These are phyloP conservation scores for Scheffersomyces stipitis DNA, from an alignment of 805 yeast genomes.

Conservation along the genomic window DNA sequence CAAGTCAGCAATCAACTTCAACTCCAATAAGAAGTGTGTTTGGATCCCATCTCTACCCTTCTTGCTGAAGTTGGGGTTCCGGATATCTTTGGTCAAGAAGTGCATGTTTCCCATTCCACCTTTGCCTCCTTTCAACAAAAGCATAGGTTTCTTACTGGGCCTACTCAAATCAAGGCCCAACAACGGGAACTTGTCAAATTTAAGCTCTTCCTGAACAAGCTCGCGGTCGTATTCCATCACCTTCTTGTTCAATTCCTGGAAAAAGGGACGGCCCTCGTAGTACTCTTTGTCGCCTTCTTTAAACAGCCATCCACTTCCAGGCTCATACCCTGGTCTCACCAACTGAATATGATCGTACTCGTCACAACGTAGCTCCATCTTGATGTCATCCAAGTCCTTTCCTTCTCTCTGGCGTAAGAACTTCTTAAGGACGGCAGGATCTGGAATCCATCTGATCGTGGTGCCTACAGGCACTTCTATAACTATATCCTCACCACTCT, in stretches of 20 bases:
- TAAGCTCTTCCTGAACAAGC: constrained; percentile 55
- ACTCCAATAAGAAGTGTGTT: constrained; percentile 71
- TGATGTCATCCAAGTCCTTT: constrained; percentile 18
- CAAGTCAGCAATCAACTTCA: constrained; percentile 86
- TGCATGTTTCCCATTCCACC: constrained; percentile 98
- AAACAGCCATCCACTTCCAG: constrained; percentile 89
- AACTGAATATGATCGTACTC: constrained; percentile 50
- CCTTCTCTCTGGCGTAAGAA: constrained; percentile 15
- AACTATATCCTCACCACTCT: constrained; percentile 72
- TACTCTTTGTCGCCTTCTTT: constrained; percentile 74
- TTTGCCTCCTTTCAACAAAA: constrained; percentile 77
- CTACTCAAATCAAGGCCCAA: constrained; percentile 73
- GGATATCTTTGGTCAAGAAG: constrained; percentile 74
- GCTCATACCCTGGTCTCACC: constrained; percentile 56
- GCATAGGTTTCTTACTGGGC: constrained; percentile 63
- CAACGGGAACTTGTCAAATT: constrained; percentile 70
- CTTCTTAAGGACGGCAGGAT: constrained; percentile 50
- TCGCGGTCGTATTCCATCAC: constrained; percentile 67
- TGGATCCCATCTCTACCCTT: constrained; percentile 71
- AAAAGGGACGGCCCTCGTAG: constrained; percentile 65
- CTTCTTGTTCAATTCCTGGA: constrained; percentile 58
- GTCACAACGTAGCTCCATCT: constrained; percentile 33
- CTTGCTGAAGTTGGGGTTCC: constrained; percentile 90
- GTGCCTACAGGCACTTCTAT: constrained; percentile 94
- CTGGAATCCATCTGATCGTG: constrained; percentile 78